Base-by-base conservation (phyloP, 2,329 filamentous ascomycete genomes). In the Penicillium glabrum region DNA sequence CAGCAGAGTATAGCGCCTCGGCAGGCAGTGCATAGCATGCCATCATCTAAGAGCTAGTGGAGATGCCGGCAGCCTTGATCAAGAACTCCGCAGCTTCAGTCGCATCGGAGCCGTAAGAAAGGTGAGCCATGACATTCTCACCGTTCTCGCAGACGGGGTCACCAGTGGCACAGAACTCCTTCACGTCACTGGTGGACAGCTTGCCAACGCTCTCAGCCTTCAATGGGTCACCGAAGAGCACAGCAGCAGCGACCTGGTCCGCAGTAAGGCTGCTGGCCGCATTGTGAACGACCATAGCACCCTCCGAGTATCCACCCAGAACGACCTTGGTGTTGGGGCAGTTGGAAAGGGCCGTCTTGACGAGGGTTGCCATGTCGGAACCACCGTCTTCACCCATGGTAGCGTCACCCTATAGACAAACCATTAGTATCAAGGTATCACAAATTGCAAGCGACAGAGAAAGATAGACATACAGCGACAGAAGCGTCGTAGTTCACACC, bases 61-160 rank as follows among this genome's bases (percentile, higher is more conserved):
- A 58, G 49, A 60, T 31, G 6, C 65, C 63, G 35, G 67, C 63
- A 46, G 69, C 67, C 46, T 62, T 51, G 6, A 71, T 46, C 50
- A 74, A 57, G 60, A 79, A 80, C 35, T 66, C 49, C 3, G 76
- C 77, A 1, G 77, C 77, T 9, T 67, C 67, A 4, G 60, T 57
- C 1, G 72, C 76, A 66, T 77, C 58, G 3, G 46, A 24, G 1
- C 64, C 72, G 58, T 82, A 82, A 3, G 67, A 68, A 33, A 76
- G 52, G 67, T 81, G 79, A 7, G 75, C 72, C 23, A 77, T 66
- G 6, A 77, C 66, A 51, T 78, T 70, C 23, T 76, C 64, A 0
- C 78, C 78, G 33, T 81, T 79, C 4, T 67, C 53, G 57, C 83
- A 85, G 6, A 85, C 82, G 10, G 78, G 70, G 60, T 85, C 83